phyloP scores from a whole-genome alignment of 73 alveolate genomes.

The Symbiodinium pilosum region DNA sequence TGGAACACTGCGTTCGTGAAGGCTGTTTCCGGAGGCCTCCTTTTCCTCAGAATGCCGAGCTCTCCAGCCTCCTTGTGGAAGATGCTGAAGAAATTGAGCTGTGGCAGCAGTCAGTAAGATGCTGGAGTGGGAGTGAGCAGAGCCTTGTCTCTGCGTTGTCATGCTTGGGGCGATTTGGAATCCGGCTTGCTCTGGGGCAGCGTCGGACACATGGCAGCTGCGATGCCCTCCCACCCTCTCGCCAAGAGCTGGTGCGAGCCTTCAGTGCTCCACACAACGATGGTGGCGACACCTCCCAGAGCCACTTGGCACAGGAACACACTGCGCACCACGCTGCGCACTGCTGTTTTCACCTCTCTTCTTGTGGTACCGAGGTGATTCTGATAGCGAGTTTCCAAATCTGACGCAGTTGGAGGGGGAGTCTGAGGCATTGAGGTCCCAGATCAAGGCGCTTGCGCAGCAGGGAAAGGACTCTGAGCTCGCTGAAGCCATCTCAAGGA shows the following conservation, averaged over 20 bases:
- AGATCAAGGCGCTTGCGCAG: slow-evolving; percentile 9
- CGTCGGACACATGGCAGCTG: background rate
- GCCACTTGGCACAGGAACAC: background rate
- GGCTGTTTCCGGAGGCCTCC: background rate
- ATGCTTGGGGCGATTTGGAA: background rate
- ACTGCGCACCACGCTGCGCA: background rate
- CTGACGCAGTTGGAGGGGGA: background rate
- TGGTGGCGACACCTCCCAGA: background rate
- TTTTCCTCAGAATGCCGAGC: background rate
- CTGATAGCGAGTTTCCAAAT: too few species aligned
- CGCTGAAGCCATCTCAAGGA: background rate
- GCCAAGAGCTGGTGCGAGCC: background rate
- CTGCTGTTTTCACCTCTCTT: background rate
- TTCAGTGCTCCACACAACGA: background rate
- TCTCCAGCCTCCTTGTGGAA: background rate
- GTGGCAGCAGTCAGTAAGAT: background rate
- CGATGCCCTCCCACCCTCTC: background rate
- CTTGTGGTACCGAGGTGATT: background rate
- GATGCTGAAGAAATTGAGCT: background rate
- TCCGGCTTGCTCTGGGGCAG: slow-evolving; percentile 7
- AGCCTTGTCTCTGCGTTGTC: background rate
- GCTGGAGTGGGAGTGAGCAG: background rate
- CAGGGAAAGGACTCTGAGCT: background rate
- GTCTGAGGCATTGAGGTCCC: background rate
- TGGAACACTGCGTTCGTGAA: background rate